These are phyloP conservation scores for Oemleria cerasiformis DNA, from an alignment of 306 rosid species.

Conservation along the genomic window DNA sequence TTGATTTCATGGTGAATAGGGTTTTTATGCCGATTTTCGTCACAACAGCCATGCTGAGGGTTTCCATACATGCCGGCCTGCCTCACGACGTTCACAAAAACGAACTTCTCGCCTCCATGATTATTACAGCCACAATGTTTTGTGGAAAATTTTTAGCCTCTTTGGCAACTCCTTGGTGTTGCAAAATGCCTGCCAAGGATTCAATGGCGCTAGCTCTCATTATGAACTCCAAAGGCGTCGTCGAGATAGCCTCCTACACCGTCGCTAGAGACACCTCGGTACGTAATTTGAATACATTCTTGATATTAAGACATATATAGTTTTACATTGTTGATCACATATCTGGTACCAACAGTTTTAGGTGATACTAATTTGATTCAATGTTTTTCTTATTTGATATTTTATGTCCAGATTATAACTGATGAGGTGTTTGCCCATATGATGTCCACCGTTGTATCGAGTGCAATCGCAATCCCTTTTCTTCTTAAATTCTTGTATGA, in stretches of 20 bases:
- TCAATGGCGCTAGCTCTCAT: constrained; percentile 42
- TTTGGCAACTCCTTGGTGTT: constrained; percentile 27
- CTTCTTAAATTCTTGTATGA: constrained; percentile 34
- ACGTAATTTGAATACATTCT: neutral
- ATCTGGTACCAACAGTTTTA: no score
- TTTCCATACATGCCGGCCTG: constrained; percentile 14
- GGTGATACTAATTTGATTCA: no score
- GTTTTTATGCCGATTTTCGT: constrained; percentile 56
- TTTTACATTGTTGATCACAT: no score
- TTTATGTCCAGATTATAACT: constrained; percentile 28
- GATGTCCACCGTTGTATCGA: constrained; percentile 17
- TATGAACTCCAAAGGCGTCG: constrained; percentile 58
- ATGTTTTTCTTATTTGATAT: no score
- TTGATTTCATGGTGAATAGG: constrained; percentile 45
- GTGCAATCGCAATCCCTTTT: constrained; percentile 34
- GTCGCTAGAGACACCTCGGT: constrained; percentile 35
- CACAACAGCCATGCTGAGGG: constrained; percentile 44
- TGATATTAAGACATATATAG: no score
- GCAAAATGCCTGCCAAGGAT: constrained; percentile 43
- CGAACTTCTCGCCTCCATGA: constrained; percentile 5
- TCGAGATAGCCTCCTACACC: constrained; percentile 45
- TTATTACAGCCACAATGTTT: constrained; percentile 10
- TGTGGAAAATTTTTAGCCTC: constrained; percentile 31
- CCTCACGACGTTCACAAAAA: neutral
- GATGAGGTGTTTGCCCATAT: constrained; percentile 20